Evolutionary conservation across 2,329 filamentous ascomycete genomes (phyloP), one percentile per base, ranked within the genome.

Genomic region (Ploettnerulaceae sp.): DNA sequence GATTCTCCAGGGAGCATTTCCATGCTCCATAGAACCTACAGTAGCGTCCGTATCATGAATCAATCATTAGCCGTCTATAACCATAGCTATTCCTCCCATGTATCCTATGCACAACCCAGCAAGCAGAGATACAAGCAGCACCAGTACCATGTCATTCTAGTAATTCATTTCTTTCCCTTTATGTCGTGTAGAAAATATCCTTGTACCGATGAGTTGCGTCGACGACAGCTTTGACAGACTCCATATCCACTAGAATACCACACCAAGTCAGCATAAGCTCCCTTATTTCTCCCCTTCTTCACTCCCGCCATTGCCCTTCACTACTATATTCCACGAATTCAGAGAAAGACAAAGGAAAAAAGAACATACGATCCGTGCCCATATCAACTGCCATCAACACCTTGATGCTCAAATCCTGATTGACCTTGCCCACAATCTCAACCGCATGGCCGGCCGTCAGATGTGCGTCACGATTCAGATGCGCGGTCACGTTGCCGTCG

Each of bases 121-220:
- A n/a, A n/a, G n/a, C 12, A 35, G 14, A 4, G 7, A 35, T 9
- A 12, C 32, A 35, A 7, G 9, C 9, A 20, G n/a, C 8, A 20
- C 32, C 32, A 21, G 12, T 8, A 33, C 7, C 14, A 21, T 18
- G 17, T 7, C 14, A 34, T 8, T 4, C 32, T 11, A 34, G 4
- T 12, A 14, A 1, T 31, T 21, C 37, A 26, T 34, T 17, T 21
- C 31, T 18, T n/a, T n/a, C n/a, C n/a, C n/a, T n/a, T 36, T 33
- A 44, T 36, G 20, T 17, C 22, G 22, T 12, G 39, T 86, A 89
- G 64, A 96, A 96, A 41, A 97, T 84, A 51, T 81, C 73, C 61
- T 84, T 86, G 64, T 89, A 80, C 39, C 82, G 77, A 68, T 96
- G 90, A 25, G 89, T 93, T 26, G 81, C 83, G 48, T 96, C 86